Evolutionary conservation across 768 basidiomycete species (phyloP), one percentile per base, ranked within the genome.

Genomic region (Tephrocybe sp.): DNA sequence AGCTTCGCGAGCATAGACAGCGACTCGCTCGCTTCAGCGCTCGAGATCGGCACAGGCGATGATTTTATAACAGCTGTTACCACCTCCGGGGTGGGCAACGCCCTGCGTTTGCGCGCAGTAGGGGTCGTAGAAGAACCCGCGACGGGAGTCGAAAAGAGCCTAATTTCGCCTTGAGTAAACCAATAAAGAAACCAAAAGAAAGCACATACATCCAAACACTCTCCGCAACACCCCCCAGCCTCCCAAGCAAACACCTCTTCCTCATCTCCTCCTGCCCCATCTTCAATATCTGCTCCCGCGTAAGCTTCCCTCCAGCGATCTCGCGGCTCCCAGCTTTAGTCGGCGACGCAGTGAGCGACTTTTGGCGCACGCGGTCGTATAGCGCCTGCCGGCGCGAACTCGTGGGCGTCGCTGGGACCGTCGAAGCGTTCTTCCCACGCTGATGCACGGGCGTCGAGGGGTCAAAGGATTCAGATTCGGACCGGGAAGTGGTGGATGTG

Each of bases 181-280:
- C 21, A 9, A 36, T 3, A 19, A 21, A 42, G 30, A 39, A 27
- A 28, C 22, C 27, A 15, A 52, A 55, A 51, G 42, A 28, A 40
- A 49, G 49, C n/a, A 69, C 84, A 65, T 54, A 88, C 91, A 92
- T 91, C 88, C 90, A 92, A 15, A 87, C 79, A 55, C 89, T 87
- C 61, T 93, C 90, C n/a, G 91, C 91, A 24, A 93, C 80, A 9
- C 86, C 85, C 22, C 78, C 77, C 6, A 93, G 76, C 16, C 91
- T 82, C 42, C 90, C 90, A 7, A 93, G 73, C 25, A 92, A 64
- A 56, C 86, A 89, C 30, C 89, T 75, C 49, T 86, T 76, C 51
- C 88, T 77, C 69, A 87, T 78, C 62, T 89, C 90, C 50, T 91
- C 89, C 60, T 90, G 89, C 34, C 83, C 75, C 47, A 91, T 69